phyloP scores from a whole-genome alignment of 2,329 filamentous ascomycete species.

The Exophiala mesophila region DNA sequence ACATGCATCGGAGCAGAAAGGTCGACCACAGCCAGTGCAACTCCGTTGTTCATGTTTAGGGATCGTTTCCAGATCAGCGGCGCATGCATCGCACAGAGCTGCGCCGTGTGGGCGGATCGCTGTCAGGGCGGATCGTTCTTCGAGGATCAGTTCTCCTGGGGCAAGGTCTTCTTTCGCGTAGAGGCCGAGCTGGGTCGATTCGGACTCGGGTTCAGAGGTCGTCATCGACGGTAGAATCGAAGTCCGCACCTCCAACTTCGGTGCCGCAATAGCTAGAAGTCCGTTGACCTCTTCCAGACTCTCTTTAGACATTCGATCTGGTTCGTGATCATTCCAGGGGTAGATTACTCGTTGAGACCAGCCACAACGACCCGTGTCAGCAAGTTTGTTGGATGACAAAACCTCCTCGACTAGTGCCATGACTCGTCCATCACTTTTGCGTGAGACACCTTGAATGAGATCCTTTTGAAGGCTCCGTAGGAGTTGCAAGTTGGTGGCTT shows the following conservation, averaged over 20 bases:
- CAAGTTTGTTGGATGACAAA: constrained; percentile 3
- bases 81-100: constrained; percentile 83
- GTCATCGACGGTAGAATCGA: constrained; percentile 70
- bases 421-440: constrained; percentile 31
- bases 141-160: constrained; percentile 69
- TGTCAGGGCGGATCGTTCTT: constrained; percentile 80
- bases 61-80: constrained; percentile 62
- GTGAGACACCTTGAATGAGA: constrained; percentile 36
- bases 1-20: constrained; percentile 58
- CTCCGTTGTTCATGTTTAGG: constrained; percentile 38
- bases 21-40: constrained; percentile 42
- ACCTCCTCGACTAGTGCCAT: constrained; percentile 4
- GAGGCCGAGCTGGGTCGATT: constrained; percentile 67
- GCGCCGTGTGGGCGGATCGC: constrained; percentile 86
- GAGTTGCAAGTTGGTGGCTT: constrained; percentile 14
- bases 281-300: constrained; percentile 65
- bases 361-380: constrained; percentile 27
- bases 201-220: constrained; percentile 26
- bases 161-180: constrained; percentile 79
- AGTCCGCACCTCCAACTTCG: constrained; percentile 74
- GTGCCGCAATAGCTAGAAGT: constrained; percentile 58
- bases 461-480: constrained; percentile 2
- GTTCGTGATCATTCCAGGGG: constrained; percentile 59
- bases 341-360: constrained; percentile 52
- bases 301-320: constrained; percentile 51